Evolutionary conservation across 495 filamentous ascomycete species (phyloP).

Genomic region (Extremus antarcticus): DNA sequence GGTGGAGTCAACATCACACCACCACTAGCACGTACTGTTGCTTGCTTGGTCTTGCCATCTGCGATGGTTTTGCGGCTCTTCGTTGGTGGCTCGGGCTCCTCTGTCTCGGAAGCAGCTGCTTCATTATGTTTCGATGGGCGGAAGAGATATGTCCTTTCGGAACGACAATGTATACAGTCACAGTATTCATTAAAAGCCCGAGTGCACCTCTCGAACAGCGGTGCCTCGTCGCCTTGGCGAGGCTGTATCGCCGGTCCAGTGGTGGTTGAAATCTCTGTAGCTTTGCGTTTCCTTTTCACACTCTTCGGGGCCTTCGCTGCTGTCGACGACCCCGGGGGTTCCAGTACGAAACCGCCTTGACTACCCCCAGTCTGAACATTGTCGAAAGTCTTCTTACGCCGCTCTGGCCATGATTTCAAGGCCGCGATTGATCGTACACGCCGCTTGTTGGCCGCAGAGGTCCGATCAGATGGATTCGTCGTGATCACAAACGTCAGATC

Average conservation of each 20-base stretch:
- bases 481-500: conserved; percentile 12
- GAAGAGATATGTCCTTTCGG: background rate
- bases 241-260: background rate
- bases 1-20: conserved; percentile 1
- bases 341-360: background rate
- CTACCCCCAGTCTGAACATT: background rate
- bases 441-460: conserved; percentile 4
- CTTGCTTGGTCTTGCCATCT: background rate
- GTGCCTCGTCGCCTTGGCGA: background rate
- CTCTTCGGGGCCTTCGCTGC: background rate
- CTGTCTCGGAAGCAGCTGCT: background rate
- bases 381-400: conserved; percentile 10
- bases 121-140: background rate
- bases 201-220: conserved; percentile 1
- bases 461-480: conserved; percentile 6
- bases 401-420: conserved; percentile 11
- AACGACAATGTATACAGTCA: background rate
- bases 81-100: background rate
- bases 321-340: background rate
- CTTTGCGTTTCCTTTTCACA: background rate
- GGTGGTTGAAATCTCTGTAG: background rate
- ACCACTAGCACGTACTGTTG: too few relatives aligned
- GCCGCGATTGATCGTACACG: conserved; percentile 10
- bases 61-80: background rate
- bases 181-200: background rate